Evolutionary conservation across 441 rosid genomes (phyloP), one percentile per base, ranked within the genome.

Genomic region (Corymbia calophylla): DNA sequence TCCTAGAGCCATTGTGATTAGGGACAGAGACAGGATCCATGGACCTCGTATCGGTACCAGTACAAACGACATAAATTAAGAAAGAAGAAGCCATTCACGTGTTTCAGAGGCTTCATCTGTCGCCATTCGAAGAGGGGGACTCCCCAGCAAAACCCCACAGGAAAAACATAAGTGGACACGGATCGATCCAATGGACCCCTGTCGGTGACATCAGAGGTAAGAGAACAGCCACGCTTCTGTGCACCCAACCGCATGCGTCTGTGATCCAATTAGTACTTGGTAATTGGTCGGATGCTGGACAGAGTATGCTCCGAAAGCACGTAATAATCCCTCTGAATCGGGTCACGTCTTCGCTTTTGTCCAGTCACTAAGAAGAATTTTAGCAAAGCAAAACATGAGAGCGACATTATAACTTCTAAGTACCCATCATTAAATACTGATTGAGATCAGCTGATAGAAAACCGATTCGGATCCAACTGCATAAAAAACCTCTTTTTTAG

Each of bases 181-280:
- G 15, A 39, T 77, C 12, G 44, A 77, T 39, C n/a, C 48, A 77
- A 77, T 39, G 84, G 51, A 2, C 5, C 18, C 2, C 14, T 14
- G 32, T 8, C n/a, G 5, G 53, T 23, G 56, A 27, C 58, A 81
- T 88, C 87, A 62, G 85, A 68, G 92, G 94, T 88, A n/a, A 29
- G 60, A 51, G 19, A 62, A 49, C 23, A 11, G 53, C 92, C 91
- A 87, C 93, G 93, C 89, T 25, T 88, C 53, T 47, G 19, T 11
- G 35, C 86, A 31, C 85, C 27, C 16, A 53, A 85, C 93, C 91
- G 87, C 92, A 58, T 35, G 90, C 53, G n/a, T 51, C 23, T 9
- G 49, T 8, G 7, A 32, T 9, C 4, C 14, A n/a, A n/a, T n/a
- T 0, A 16, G 73, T 8, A 66, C 73, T 66, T 68, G 25, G 47